Evolutionary conservation across 2,329 filamentous ascomycete species (phyloP).

Genomic region (Fusarium lyarnte): DNA sequence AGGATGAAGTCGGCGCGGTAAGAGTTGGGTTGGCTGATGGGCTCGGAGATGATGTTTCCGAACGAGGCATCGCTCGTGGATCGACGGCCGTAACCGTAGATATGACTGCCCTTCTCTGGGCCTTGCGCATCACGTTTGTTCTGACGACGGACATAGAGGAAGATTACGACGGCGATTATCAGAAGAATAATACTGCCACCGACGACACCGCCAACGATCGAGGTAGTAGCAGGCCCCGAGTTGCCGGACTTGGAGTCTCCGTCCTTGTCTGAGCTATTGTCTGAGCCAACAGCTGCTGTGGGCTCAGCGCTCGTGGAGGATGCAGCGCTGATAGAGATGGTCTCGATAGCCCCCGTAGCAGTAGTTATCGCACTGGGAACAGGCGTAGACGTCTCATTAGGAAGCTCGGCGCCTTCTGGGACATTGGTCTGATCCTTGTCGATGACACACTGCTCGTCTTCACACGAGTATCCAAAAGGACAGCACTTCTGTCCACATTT

Average conservation of each 20-base stretch:
- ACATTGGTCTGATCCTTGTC: constrained; percentile 60
- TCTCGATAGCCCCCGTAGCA: constrained; percentile 32
- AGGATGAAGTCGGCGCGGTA: constrained; percentile 65
- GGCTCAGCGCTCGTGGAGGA: constrained; percentile 29
- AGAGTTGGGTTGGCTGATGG: constrained; percentile 57
- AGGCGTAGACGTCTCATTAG: constrained; percentile 37
- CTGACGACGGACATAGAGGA: constrained; percentile 52
- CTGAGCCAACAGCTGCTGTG: constrained; percentile 21
- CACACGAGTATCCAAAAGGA: constrained; percentile 76
- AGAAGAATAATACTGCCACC: constrained; percentile 57
- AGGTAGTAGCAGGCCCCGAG: constrained; percentile 48
- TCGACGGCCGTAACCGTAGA: constrained; percentile 22
- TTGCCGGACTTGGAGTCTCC: constrained; percentile 17
- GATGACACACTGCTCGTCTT: constrained; percentile 61
- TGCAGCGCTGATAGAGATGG: constrained; percentile 37
- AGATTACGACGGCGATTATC: constrained; percentile 51
- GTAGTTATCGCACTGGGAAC: constrained; percentile 31
- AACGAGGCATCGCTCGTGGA: constrained; percentile 41
- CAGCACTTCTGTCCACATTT: constrained; percentile 72
- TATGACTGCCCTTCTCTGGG: constrained; percentile 35
- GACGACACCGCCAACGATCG: constrained; percentile 59
- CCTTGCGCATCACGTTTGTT: constrained; percentile 27
- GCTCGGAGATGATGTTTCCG: constrained; percentile 64
- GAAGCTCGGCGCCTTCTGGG: constrained; percentile 46
- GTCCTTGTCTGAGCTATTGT: constrained; percentile 9